Base-by-base conservation (phyloP, 2,329 filamentous ascomycete species). In the Davidsoniella australis region DNA sequence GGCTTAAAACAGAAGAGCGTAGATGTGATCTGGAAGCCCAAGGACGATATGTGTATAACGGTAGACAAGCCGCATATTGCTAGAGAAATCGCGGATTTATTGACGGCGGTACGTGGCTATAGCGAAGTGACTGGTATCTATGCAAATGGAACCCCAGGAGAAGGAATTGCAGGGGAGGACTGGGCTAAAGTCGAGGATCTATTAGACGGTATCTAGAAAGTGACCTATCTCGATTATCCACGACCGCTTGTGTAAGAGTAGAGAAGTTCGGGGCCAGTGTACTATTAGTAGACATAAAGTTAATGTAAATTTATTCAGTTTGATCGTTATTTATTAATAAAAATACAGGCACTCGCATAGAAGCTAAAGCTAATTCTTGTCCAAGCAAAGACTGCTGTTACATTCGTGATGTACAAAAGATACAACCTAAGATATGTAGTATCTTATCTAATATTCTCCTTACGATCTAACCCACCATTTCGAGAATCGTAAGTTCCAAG, bases 11-110 rank as follows among this genome's bases (percentile, higher is more conserved):
- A 87, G 40, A 67, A 79, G 49, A 78, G 73, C 56, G 75, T 76
- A 26, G 82, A 87, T 47, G 85, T 93, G 46, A 71, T 91, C 43
- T 93, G 83, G 78, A 74, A 79, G 55, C 73, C 84, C 0, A 86
- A 85, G 54, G 75, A 79, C 57, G 85, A 91, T 54, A 85, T 81
- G 0, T 73, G 75, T 60, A 73, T 82, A 12, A 65, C 68, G 6
- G 57, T 85, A 42, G 70, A 77, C 49, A 68, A 71, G 29, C 68
- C 70, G 14, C 69, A 72, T 29, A 69, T 72, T 1, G 68, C 71
- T 2, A 63, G 68, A 48, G 65, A 68, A 17, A 64, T 91, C 26
- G 66, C 66, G 38, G 68, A 72, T 3, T 71, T 88, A 26, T 53
- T 76, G n/a, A 67, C 72, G 16, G 61, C 65, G 9, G 55, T 83